A percentile compares a stretch with the other conserved stretches of the same genome.
Conservation (phyloP, 257 asterid species). For the Primulina huaijiensis region DNA sequence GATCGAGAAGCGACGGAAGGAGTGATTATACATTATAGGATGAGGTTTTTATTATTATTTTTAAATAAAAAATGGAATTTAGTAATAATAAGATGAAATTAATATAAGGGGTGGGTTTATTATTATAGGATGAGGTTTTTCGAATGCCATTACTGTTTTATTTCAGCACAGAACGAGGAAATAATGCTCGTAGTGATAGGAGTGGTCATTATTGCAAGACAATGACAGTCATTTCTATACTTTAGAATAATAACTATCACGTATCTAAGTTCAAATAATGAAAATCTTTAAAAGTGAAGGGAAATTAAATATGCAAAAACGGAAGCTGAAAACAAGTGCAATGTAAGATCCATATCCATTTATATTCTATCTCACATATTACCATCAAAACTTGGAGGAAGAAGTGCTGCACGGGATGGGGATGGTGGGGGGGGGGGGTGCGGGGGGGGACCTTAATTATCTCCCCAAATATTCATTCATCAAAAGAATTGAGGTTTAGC, state of each 20-base stretch:
- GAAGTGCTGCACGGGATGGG: not conserved
- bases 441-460: constrained; percentile 42
- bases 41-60: too few species aligned
- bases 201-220: constrained; percentile 13
- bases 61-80: too few species aligned
- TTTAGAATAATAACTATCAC: not conserved
- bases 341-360: constrained; percentile 20
- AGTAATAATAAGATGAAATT: too few species aligned
- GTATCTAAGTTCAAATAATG: not conserved
- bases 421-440: too few species aligned
- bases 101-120: too few species aligned
- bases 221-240: not conserved
- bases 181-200: constrained; percentile 1
- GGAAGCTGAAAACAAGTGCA: constrained; percentile 17
- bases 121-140: too few species aligned
- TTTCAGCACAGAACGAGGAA: not conserved
- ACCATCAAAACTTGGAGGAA: constrained; percentile 26
- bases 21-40: too few species aligned
- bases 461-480: constrained; percentile 28
- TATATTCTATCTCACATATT: constrained; percentile 10
- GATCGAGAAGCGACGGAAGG: too few species aligned
- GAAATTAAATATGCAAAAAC: constrained; percentile 2
- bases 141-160: too few species aligned
- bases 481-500: constrained; percentile 37
- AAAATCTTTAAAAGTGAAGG: not conserved